Conservation (phyloP, 208 protist species). For the Wallacemonas collosoma region DNA sequence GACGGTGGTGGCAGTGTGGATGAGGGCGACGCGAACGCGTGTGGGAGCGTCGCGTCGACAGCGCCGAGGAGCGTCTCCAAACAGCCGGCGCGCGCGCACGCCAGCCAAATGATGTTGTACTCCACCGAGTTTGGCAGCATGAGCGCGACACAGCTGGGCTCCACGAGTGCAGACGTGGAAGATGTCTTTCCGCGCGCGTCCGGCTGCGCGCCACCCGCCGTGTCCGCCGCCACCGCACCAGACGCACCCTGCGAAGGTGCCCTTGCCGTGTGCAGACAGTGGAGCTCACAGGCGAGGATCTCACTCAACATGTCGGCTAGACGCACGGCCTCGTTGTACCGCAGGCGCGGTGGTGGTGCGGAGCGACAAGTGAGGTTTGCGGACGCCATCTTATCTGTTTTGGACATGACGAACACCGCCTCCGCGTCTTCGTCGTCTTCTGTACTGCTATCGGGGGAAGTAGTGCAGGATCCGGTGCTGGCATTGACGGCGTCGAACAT, state of each 20-base stretch:
- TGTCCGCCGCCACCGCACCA: background rate
- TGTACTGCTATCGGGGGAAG: too few relatives aligned
- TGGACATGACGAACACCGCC: slow-evolving; percentile 31
- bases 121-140: slow-evolving; percentile 64
- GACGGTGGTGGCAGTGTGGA: slow-evolving; percentile 14
- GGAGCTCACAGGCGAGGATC: slow-evolving; percentile 50
- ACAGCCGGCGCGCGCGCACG: slow-evolving; percentile 30
- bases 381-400: slow-evolving; percentile 15
- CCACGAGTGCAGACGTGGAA: background rate
- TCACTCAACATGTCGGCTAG: slow-evolving; percentile 47
- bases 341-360: slow-evolving; percentile 14
- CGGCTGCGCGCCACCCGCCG: background rate
- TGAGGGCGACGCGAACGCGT: slow-evolving; percentile 5
- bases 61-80: slow-evolving; percentile 50
- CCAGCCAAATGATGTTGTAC: slow-evolving; percentile 62
- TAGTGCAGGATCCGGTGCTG: too few relatives aligned
- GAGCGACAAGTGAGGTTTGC: slow-evolving; percentile 15
- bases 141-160: slow-evolving; percentile 44
- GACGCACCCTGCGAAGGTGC: background rate
- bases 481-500: too few relatives aligned
- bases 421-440: background rate
- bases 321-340: slow-evolving; percentile 42
- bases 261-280: slow-evolving; percentile 26
- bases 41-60: slow-evolving; percentile 29
- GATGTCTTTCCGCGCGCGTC: too few relatives aligned